These are phyloP conservation scores for Calonectria crousiana DNA, from an alignment of 2,329 filamentous ascomycete genomes.

Conservation along the genomic window DNA sequence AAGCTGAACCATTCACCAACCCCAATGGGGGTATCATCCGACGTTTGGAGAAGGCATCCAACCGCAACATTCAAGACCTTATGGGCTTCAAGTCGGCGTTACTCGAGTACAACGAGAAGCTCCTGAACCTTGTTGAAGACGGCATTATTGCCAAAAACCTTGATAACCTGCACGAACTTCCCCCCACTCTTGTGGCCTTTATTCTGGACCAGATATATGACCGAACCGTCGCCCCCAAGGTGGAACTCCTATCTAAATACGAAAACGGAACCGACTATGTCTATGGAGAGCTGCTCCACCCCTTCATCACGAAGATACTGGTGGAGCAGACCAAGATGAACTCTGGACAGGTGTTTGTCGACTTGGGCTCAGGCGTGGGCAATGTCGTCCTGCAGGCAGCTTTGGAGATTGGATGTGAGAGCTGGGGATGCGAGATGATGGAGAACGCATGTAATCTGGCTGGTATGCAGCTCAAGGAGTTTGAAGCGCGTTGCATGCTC, in stretches of 20 bases:
- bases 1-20: slow-evolving; percentile 77
- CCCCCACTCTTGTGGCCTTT: slow-evolving; percentile 79
- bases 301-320: slow-evolving; percentile 87
- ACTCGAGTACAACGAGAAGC: slow-evolving; percentile 79
- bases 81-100: slow-evolving; percentile 80
- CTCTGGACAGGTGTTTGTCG: slow-evolving; percentile 89
- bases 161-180: slow-evolving; percentile 75
- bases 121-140: slow-evolving; percentile 74
- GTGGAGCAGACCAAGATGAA: slow-evolving; percentile 80
- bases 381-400: slow-evolving; percentile 96
- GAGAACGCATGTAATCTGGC: slow-evolving; percentile 87
- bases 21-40: slow-evolving; percentile 81
- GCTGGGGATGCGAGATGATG: slow-evolving; percentile 98
- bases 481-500: slow-evolving; percentile 84
- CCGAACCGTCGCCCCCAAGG: slow-evolving; percentile 89
- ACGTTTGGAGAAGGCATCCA: slow-evolving; percentile 79
- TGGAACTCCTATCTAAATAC: slow-evolving; percentile 86
- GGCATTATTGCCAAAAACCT: slow-evolving; percentile 81
- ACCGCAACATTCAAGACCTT: slow-evolving; percentile 72
- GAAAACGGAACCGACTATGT: slow-evolving; percentile 92
- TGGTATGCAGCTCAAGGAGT: slow-evolving; percentile 83
- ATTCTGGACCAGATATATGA: slow-evolving; percentile 92
- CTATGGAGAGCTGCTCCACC: slow-evolving; percentile 91
- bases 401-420: slow-evolving; percentile 91
- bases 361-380: slow-evolving; percentile 94